Conservation (phyloP, 257 asterid genomes). For the Cruciata laevipes region DNA sequence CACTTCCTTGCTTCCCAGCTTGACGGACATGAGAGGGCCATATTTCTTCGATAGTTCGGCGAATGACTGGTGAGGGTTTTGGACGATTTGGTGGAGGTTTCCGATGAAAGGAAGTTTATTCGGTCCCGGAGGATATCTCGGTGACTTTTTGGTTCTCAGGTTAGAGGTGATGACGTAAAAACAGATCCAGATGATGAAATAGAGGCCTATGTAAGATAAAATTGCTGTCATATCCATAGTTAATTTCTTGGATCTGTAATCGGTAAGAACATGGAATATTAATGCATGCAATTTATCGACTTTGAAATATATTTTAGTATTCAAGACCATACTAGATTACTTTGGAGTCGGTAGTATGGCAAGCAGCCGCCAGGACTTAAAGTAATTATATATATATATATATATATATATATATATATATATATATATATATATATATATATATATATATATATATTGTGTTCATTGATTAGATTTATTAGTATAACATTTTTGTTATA, state of each 20-base stretch:
- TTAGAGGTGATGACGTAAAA: slow-evolving; percentile 5
- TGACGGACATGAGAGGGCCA: slow-evolving; percentile 35
- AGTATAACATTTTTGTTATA: no score
- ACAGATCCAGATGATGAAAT: background rate
- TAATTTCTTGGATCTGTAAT: background rate
- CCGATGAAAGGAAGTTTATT: slow-evolving; percentile 18
- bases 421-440: no score
- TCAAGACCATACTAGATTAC: no score
- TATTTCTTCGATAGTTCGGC: slow-evolving; percentile 18
- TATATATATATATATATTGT: no score
- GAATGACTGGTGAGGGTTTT: slow-evolving; percentile 16
- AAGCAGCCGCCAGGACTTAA: no score
- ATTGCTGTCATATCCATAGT: background rate
- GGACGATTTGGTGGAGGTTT: slow-evolving; percentile 18
- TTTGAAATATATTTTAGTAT: no score
- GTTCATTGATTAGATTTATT: no score
- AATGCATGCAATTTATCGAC: background rate
- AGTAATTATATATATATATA: no score
- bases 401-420: no score
- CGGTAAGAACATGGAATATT: background rate
- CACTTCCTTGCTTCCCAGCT: slow-evolving; percentile 19
- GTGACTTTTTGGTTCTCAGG: background rate
- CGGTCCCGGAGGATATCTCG: slow-evolving; percentile 21
- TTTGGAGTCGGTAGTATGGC: no score
- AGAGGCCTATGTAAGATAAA: background rate